Evolutionary conservation across 2,329 filamentous ascomycete species (phyloP), one percentile per base, ranked within the genome.

Genomic region (Cytospora schulzeri): DNA sequence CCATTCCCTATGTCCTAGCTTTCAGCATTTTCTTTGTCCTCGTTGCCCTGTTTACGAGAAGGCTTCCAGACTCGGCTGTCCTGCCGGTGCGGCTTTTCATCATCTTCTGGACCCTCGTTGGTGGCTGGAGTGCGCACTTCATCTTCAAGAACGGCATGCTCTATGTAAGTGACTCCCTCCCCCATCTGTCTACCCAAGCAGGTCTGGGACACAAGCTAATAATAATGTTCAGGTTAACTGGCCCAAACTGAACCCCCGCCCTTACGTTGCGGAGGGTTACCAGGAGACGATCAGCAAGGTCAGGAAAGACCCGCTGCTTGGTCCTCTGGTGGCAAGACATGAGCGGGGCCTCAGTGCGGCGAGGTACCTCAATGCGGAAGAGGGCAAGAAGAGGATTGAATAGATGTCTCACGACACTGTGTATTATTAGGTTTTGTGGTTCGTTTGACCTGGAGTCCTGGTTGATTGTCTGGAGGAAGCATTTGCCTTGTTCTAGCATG

Each of bases 381-480:
- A 99, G 78, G 95, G 95, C 60, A 99, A 99, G 85, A 99, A 97
- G 85, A 91, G 95, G 75, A 96, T 96, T 73, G 95, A 99, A 76
- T 93, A 85, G 70, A 68, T 3, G 9, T 45, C 26, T 22, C 35
- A 35, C 8, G 29, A 50, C 29, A 48, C 56, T 19, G 12, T 64
- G 57, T 57, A 57, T 52, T 35, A 64, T 53, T 64, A 64, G 53
- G 45, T 6, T 52, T 52, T 56, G 29, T 15, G 17, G 58, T 59
- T 48, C 4, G n/a, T 24, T 55, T 11, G 26, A 22, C 9, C 28
- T 60, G 51, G 51, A 50, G 52, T 55, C 17, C 35, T 45, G 60
- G 52, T 24, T 50, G 7, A 6, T 26, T 35, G 24, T 15, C 17
- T 26, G n/a, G n/a, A 48, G 45, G 45, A 48, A 57, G 54, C 54